Base-by-base conservation (phyloP, 2,329 filamentous ascomycete genomes). In the Talaromyces albobiverticillius region DNA sequence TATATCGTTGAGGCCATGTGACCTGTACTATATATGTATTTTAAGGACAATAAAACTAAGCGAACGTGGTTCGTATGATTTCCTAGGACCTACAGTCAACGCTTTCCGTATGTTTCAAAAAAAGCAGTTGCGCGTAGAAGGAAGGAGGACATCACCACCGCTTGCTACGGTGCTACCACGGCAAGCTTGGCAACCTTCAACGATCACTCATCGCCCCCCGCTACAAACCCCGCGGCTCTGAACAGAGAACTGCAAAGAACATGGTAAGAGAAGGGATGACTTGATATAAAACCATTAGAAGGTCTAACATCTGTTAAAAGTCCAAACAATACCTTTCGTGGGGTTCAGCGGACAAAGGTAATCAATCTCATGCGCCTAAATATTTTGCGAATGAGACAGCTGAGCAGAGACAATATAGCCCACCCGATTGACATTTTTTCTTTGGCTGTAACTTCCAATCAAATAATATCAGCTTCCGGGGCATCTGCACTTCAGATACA, bases 291-390 rank as follows among this genome's bases (percentile, higher is more conserved):
- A 26, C 52, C 42, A 41, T 9, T 18, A 32, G 25, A 23, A 49
- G 36, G 45, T 56, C 61, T 58, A 52, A 59, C 51, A 52, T 64
- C 50, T 23, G 11, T 51, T 56, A 26, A 56, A 54, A 96, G 94
- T 99, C 94, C 53, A 97, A 97, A 78, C 94, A 97, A 86, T 99
- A 96, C 71, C 83, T 99, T 59, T 95, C 93, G 66, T 88, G 88
- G 62, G 90, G 96, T 72, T 93, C 91, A 41, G 84, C 96, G 71
- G 89, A 95, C 70, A 83, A 91, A 78, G 91, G 90, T 90, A 71
- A 70, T 78, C 67, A 18, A 36, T n/a, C 16, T 5, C 36, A 16
- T 3, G 11, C 9, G 5, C 16, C 16, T 40, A 40, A 20, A 11
- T 40, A n/a, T 16, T 20, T 9, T 40, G 32, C n/a, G 36, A 40